Evolutionary conservation across 108 stramenopile species (phyloP).

Genomic region (Nitzschia sp.): DNA sequence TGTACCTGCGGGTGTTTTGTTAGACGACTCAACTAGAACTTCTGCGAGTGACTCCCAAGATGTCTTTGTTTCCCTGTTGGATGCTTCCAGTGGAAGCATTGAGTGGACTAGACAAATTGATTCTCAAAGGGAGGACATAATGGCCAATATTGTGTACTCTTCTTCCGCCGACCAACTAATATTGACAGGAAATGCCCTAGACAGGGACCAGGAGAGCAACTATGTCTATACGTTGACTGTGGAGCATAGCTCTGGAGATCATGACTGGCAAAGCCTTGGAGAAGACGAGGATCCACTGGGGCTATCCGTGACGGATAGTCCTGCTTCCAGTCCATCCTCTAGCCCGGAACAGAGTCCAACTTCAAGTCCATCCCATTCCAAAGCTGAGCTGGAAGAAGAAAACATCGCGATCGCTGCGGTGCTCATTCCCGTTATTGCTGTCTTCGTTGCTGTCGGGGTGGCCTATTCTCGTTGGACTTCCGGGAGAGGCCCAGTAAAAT

Average conservation of each 20-base stretch:
- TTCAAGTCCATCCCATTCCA: no score
- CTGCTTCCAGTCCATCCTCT: no score
- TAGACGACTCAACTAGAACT: slow-evolving; percentile 2
- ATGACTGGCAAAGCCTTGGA: slow-evolving; percentile 16
- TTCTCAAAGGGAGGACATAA: slow-evolving; percentile 10
- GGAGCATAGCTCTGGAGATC: background rate
- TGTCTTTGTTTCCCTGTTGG: slow-evolving; percentile 14
- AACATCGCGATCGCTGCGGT: no score
- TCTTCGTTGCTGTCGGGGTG: no score
- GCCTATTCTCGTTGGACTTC: no score
- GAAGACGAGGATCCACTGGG: slow-evolving; percentile 14
- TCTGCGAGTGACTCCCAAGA: slow-evolving; percentile 3
- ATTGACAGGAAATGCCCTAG: slow-evolving; percentile 10
- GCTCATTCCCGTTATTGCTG: no score
- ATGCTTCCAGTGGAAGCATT: slow-evolving; percentile 3
- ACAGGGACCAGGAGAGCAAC: background rate
- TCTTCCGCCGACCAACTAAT: background rate
- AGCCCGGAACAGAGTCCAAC: no score
- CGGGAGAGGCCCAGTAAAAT: no score
- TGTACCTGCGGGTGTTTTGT: slow-evolving; percentile 12
- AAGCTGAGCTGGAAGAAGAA: no score
- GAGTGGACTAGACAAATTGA: slow-evolving; percentile 19
- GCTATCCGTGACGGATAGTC: no score
- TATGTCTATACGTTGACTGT: slow-evolving; percentile 2
- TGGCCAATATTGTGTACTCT: background rate